A percentile compares a stretch with the other conserved stretches of the same genome.
These are phyloP conservation scores for Talaromyces marneffei DNA, from an alignment of 2,329 filamentous ascomycete genomes.

Conservation along the genomic window DNA sequence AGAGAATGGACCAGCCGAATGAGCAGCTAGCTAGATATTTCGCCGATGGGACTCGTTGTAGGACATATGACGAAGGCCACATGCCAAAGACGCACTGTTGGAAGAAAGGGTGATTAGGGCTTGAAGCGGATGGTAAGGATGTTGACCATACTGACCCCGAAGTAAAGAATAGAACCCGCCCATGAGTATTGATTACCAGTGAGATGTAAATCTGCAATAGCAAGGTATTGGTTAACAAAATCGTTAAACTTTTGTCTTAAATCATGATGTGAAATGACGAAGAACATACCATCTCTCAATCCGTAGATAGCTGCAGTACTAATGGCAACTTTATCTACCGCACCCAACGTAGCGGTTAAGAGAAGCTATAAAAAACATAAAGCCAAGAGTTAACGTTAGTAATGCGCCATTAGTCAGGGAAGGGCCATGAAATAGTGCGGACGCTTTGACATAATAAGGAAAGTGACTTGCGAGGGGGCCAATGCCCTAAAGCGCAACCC, in stretches of 20 bases:
- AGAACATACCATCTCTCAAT: slow-evolving; percentile 29
- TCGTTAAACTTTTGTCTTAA: background rate
- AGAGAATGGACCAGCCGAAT: slow-evolving; percentile 13
- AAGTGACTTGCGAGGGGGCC: background rate
- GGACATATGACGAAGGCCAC: slow-evolving; percentile 35
- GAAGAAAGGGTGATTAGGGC: slow-evolving; percentile 9
- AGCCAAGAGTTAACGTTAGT: background rate
- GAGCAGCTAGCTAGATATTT: slow-evolving; percentile 14
- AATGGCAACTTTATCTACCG: slow-evolving; percentile 27
- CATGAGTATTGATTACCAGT: slow-evolving; percentile 49
- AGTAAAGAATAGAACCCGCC: slow-evolving; percentile 32
- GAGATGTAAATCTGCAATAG: slow-evolving; percentile 40
- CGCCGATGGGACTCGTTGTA: slow-evolving; percentile 41
- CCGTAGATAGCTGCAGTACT: slow-evolving; percentile 49
- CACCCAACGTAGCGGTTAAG: slow-evolving; percentile 25
- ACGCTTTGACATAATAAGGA: background rate
- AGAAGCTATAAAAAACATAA: slow-evolving; percentile 12
- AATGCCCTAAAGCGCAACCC: background rate
- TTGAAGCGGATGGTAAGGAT: background rate
- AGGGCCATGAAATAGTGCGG: background rate
- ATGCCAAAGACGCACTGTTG: slow-evolving; percentile 46
- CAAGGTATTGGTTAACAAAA: background rate
- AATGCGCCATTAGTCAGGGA: background rate
- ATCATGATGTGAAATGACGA: background rate
- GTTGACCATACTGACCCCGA: slow-evolving; percentile 18